Percentiles rank a stretch among this genome's conserved stretches.
Conservation (phyloP, 495 filamentous ascomycete species). For the Penicillium antarcticum region DNA sequence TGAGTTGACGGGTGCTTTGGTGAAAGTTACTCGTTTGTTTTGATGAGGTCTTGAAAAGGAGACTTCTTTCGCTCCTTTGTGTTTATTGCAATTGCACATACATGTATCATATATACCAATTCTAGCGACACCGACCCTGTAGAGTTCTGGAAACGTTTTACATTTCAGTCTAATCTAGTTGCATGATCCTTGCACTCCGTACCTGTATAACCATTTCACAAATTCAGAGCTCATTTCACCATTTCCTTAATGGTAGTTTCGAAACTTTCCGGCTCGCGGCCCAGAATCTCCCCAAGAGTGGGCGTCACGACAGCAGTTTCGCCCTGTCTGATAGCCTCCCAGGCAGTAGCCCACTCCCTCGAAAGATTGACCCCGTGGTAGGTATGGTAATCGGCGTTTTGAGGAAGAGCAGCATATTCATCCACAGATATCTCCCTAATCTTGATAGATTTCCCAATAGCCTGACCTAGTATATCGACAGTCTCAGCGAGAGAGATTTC, state of each 20-base stretch:
- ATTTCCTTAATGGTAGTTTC: conserved; percentile 24
- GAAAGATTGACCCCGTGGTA: conserved; percentile 27
- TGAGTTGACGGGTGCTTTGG: background rate
- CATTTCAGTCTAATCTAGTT: too few species aligned
- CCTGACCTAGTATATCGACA: conserved; percentile 29
- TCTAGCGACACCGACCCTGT: background rate
- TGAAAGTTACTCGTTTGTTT: background rate
- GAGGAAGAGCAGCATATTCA: conserved; percentile 35
- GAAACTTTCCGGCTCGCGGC: conserved; percentile 35
- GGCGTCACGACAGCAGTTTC: conserved; percentile 36
- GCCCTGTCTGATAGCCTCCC: conserved; percentile 39
- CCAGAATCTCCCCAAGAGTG: conserved; percentile 32
- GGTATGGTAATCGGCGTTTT: conserved; percentile 27
- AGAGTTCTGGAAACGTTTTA: background rate
- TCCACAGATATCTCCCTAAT: conserved; percentile 37
- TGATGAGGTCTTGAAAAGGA: background rate
- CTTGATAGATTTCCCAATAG: conserved; percentile 24
- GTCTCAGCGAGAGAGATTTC: conserved; percentile 39
- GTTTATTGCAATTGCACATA: background rate
- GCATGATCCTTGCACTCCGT: background rate
- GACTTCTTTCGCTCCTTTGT: background rate
- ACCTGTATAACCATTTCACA: background rate
- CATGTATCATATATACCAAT: background rate
- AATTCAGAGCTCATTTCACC: background rate
- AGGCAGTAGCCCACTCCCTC: conserved; percentile 38